Base-by-base conservation (phyloP, 2,329 filamentous ascomycete genomes). In the Fusarium chaquense region DNA sequence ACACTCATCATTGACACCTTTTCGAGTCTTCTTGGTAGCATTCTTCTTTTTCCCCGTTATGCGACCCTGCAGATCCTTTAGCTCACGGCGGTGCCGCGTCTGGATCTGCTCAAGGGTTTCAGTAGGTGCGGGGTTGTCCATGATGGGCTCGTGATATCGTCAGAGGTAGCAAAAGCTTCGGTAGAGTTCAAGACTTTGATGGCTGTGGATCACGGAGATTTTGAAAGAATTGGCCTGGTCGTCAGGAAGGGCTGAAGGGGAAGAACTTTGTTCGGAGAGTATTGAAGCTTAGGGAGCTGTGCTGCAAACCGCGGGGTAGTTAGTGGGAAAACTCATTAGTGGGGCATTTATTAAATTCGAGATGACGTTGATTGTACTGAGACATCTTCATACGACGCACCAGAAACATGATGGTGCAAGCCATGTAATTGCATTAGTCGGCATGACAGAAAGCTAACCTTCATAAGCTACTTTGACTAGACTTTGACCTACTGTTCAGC, bases 21-120 rank as follows among this genome's bases (percentile, higher is more conserved):
- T 93, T 75, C 83, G 88, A 73, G 86, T 94, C 88, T 89, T 93
- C 82, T 98, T 99, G 47, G 91, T 97, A 18, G 96, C 94, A 73
- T 92, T 91, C 84, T 98, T 98, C 85, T 98, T 99, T 86, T 98
- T 98, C 81, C 91, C 94, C 7, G 93, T 98, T 76, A 97, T 90
- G 63, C 91, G 90, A 52, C 89, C 87, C 79, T 97, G 93, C 28
- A 99, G 86, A 65, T 98, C 95, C 73, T 90, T 91, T 78, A 92
- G 90, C 81, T 99, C 95, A 80, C 93, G 96, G 75, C 93, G 90
- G 79, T 99, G 96, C 47, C 90, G 91, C 38, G 89, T 83, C 74
- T 93, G 90, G 58, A 96, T 82, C 67, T 92, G 90, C 64, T 98
- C 94, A 80, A 96, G 88, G 12, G 84, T 81, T 76, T 89, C 86